Percentiles rank a stretch among this genome's conserved stretches.
phyloP scores from a whole-genome alignment of 2,329 filamentous ascomycete species.

The Clonostachys solani region DNA sequence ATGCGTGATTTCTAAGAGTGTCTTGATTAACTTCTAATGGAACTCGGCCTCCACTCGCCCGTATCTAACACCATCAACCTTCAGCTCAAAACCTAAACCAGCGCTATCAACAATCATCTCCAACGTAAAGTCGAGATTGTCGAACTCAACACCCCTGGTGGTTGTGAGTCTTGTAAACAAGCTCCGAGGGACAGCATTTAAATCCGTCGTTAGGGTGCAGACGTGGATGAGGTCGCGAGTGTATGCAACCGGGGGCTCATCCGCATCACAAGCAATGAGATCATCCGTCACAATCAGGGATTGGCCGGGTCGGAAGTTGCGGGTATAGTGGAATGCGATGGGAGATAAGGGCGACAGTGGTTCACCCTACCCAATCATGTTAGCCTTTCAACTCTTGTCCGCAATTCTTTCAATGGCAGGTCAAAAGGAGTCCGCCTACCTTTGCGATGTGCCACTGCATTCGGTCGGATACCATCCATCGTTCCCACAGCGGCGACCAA shows the following conservation, averaged over 20 bases:
- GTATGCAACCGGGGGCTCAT: constrained; percentile 59
- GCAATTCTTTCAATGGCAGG: not conserved
- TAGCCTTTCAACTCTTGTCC: not conserved
- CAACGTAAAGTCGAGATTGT: constrained; percentile 76
- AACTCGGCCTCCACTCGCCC: constrained; percentile 76
- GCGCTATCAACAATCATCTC: constrained; percentile 82
- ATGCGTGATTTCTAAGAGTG: not conserved
- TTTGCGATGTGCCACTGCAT: constrained; percentile 87
- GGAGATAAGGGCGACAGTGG: constrained; percentile 69
- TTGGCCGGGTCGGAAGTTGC: constrained; percentile 77
- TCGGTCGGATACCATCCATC: constrained; percentile 78
- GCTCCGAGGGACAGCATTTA: constrained; percentile 69
- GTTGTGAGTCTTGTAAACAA: constrained; percentile 74
- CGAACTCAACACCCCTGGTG: constrained; percentile 75
- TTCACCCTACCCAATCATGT: constrained; percentile 51
- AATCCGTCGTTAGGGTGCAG: constrained; percentile 76
- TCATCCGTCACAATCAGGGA: constrained; percentile 77
- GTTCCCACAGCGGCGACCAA: constrained; percentile 75
- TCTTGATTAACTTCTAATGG: constrained; percentile 37
- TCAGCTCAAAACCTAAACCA: constrained; percentile 71
- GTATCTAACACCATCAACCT: constrained; percentile 74
- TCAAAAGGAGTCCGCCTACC: constrained; percentile 33
- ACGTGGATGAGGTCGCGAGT: constrained; percentile 63
- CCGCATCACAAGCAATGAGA: constrained; percentile 69
- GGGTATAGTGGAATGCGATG: constrained; percentile 80